Conservation (phyloP, 2,329 filamentous ascomycete species). For the Colletotrichum noveboracense region DNA sequence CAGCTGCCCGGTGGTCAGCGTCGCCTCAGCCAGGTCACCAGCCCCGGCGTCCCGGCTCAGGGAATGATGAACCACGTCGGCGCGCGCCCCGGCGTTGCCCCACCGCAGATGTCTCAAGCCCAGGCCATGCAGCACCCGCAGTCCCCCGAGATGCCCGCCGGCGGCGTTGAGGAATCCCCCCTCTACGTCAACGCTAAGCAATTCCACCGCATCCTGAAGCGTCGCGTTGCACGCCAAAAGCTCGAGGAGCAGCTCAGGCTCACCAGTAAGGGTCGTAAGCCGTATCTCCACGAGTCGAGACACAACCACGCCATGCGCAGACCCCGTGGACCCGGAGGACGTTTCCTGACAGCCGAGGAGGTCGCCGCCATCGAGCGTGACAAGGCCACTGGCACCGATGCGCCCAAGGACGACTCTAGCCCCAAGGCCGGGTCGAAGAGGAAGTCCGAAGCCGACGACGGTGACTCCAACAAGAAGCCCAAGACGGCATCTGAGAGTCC, state of each 20-base stretch:
- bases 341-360: constrained; percentile 96
- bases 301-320: constrained; percentile 98
- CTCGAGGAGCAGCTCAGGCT: constrained; percentile 90
- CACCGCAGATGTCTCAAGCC: constrained; percentile 65
- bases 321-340: constrained; percentile 89
- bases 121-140: constrained; percentile 73
- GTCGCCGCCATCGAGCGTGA: constrained; percentile 85
- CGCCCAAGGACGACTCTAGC: constrained; percentile 23
- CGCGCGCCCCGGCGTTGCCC: constrained; percentile 53
- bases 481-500: constrained; percentile 52
- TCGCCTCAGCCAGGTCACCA: constrained; percentile 79
- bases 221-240: constrained; percentile 89
- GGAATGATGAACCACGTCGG: constrained; percentile 74
- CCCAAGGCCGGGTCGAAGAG: constrained; percentile 58
- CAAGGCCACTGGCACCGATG: constrained; percentile 43
- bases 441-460: constrained; percentile 59
- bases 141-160: constrained; percentile 79
- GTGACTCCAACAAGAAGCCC: constrained; percentile 60
- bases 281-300: constrained; percentile 94
- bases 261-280: constrained; percentile 94
- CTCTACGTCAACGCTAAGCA: constrained; percentile 99
- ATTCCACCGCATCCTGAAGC: constrained; percentile 95
- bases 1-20: constrained; percentile 64
- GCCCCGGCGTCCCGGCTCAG: constrained; percentile 75
- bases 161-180: constrained; percentile 84